Percentiles rank a stretch among this genome's conserved stretches.
Conservation (phyloP, 169 alveolate species). For the Perkinsus olseni region DNA sequence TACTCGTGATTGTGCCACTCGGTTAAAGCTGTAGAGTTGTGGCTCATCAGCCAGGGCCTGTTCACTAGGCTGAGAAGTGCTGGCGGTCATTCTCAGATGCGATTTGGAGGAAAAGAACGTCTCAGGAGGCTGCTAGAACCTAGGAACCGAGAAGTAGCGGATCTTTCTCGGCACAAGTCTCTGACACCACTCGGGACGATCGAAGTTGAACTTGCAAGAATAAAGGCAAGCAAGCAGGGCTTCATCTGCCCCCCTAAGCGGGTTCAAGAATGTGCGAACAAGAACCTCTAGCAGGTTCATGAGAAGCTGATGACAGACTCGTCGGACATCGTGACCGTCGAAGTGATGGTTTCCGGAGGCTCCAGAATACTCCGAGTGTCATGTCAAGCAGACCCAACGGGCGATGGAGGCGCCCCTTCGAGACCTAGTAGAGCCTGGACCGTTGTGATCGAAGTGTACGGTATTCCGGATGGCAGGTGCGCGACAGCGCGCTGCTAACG, state of each 20-base stretch:
- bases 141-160: background rate
- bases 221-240: background rate
- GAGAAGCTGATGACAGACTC: background rate
- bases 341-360: background rate
- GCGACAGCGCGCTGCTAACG: background rate
- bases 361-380: background rate
- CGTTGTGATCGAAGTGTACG: too few species aligned
- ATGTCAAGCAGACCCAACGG: background rate
- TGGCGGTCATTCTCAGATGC: too few species aligned
- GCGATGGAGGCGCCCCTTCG: background rate
- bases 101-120: background rate
- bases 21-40: too few species aligned
- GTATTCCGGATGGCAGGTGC: background rate
- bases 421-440: background rate
- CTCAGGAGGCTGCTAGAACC: background rate
- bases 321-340: background rate
- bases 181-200: background rate
- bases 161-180: background rate
- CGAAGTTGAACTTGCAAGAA: background rate
- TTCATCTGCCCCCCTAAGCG: too few species aligned
- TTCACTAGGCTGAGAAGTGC: too few species aligned
- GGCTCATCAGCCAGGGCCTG: too few species aligned
- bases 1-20: too few species aligned
- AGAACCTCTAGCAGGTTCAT: background rate
- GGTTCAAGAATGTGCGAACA: too few species aligned